A percentile compares a stretch with the other conserved stretches of the same genome.
Conservation (phyloP, 495 filamentous ascomycete species). For the Penicillium waksmanii region DNA sequence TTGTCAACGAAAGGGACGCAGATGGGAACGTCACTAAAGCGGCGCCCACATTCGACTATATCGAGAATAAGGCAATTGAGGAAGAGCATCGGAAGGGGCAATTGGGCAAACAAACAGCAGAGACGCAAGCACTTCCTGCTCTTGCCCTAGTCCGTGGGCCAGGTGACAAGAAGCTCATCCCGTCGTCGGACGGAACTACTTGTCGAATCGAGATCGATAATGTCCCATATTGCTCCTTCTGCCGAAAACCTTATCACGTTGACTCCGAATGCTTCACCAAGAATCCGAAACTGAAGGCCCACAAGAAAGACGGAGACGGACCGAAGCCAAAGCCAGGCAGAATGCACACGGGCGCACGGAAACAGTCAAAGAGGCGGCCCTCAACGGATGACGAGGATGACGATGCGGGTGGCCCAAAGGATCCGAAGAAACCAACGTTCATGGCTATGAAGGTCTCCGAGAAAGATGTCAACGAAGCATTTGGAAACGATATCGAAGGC, state of each 20-base stretch:
- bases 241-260: constrained; percentile 18
- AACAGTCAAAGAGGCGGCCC: constrained; percentile 16
- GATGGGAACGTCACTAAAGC: constrained; percentile 18
- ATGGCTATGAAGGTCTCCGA: constrained; percentile 15
- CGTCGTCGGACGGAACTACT: constrained; percentile 13
- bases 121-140: constrained; percentile 19
- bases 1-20: constrained; percentile 19
- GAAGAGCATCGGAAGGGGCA: constrained; percentile 24
- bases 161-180: constrained; percentile 17
- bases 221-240: constrained; percentile 17
- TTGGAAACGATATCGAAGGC: constrained; percentile 15
- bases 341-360: constrained; percentile 11
- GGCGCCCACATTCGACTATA: constrained; percentile 20
- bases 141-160: constrained; percentile 12
- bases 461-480: constrained; percentile 19
- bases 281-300: constrained; percentile 13
- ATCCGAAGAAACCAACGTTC: constrained; percentile 20
- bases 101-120: constrained; percentile 15
- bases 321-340: constrained; percentile 17
- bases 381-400: constrained; percentile 18
- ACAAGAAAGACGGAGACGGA: constrained; percentile 7
- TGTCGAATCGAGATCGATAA: constrained; percentile 22
- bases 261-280: constrained; percentile 19
- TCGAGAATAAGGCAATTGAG: constrained; percentile 24
- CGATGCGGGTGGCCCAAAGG: constrained; percentile 4